phyloP scores from a whole-genome alignment of 2,329 filamentous ascomycete species.

The Aspergillus sp. region DNA sequence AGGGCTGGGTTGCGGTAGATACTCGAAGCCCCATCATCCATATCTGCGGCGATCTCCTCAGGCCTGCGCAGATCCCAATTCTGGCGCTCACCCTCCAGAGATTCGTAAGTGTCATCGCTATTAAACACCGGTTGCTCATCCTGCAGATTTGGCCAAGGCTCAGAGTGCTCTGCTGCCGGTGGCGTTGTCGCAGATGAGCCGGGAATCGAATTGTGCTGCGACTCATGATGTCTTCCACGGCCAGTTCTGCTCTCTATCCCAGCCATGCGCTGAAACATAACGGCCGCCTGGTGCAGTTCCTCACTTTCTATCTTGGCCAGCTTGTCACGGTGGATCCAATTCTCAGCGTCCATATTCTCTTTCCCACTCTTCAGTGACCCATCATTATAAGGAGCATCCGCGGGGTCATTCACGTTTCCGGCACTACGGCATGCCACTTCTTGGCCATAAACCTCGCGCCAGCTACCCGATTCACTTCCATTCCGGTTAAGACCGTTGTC shows the following conservation, averaged over 20 bases:
- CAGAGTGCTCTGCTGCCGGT: constrained; percentile 19
- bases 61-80: constrained; percentile 66
- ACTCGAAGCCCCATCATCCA: constrained; percentile 34
- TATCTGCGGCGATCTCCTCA: constrained; percentile 61
- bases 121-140: constrained; percentile 24
- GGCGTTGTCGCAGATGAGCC: constrained; percentile 16
- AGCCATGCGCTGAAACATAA: constrained; percentile 31
- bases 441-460: constrained; percentile 27
- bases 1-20: constrained; percentile 44
- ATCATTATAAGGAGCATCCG: constrained; percentile 12
- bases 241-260: constrained; percentile 28
- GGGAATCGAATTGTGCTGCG: constrained; percentile 21
- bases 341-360: constrained; percentile 24
- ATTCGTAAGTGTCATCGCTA: constrained; percentile 20
- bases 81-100: constrained; percentile 37
- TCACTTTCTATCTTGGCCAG: constrained; percentile 42
- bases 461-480: constrained; percentile 31
- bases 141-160: constrained; percentile 26
- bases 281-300: constrained; percentile 40
- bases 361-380: constrained; percentile 7
- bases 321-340: constrained; percentile 45
- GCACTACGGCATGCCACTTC: constrained; percentile 16
- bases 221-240: constrained; percentile 30
- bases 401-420: constrained; percentile 15
- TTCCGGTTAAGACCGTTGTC: constrained; percentile 25